Conservation (phyloP, 345 rosid genomes). For the Erysimum cheiranthoides region DNA sequence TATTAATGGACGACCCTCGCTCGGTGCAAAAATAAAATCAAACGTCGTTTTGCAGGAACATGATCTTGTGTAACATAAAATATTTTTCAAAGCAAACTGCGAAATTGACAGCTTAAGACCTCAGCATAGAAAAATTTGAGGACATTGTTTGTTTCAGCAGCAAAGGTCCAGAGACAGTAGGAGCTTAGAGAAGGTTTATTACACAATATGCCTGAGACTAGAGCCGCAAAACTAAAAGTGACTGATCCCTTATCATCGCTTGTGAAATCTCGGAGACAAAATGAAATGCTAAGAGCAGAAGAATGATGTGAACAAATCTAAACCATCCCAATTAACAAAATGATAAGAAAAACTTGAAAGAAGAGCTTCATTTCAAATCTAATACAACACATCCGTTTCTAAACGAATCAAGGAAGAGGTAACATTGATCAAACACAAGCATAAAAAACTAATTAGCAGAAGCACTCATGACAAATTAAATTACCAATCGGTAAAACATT, state of each 20-base stretch:
- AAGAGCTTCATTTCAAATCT: slow-evolving; percentile 22
- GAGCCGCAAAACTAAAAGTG: slow-evolving; percentile 12
- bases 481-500: slow-evolving; percentile 14
- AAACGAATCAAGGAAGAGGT: slow-evolving; percentile 6
- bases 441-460: slow-evolving; percentile 9
- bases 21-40: no score
- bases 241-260: neutral
- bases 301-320: neutral
- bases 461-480: slow-evolving; percentile 23
- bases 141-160: neutral
- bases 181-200: neutral
- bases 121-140: neutral
- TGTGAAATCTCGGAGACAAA: neutral
- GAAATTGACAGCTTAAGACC: neutral
- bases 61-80: neutral
- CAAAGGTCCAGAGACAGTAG: neutral
- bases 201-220: neutral
- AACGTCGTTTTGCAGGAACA: no score
- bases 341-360: neutral
- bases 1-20: neutral
- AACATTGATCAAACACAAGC: slow-evolving; percentile 22
- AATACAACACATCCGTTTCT: slow-evolving; percentile 31
- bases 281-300: slow-evolving; percentile 2
- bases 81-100: neutral
- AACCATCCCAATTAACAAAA: neutral